Evolutionary conservation across 78 protist genomes (phyloP), one percentile per base, ranked within the genome.

Genomic region (Neovahlkampfia damariscottae): DNA sequence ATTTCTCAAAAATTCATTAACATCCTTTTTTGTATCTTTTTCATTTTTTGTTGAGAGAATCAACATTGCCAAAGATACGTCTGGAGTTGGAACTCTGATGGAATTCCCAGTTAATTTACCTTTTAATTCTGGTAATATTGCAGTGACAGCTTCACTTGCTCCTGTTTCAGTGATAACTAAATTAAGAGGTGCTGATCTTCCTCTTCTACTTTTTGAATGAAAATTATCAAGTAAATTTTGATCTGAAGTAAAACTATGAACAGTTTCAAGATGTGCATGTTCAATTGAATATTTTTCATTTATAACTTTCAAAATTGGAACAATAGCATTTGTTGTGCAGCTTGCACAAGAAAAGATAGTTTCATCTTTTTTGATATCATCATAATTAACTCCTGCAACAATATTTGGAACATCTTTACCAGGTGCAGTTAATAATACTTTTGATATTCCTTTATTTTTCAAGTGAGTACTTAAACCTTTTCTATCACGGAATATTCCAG

Each of bases 11-110:
- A n/a, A n/a, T n/a, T n/a, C n/a, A n/a, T n/a, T n/a, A n/a, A n/a
- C n/a, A n/a, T n/a, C n/a, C n/a, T n/a, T n/a, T n/a, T n/a, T n/a
- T n/a, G n/a, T n/a, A n/a, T n/a, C n/a, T n/a, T n/a, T n/a, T n/a
- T n/a, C n/a, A n/a, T n/a, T n/a, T n/a, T n/a, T n/a, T n/a, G n/a
- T n/a, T n/a, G n/a, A n/a, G n/a, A n/a, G n/a, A n/a, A n/a, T 69
- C 58, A 77, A 29, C 37, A 68, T 34, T 38, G 73, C 80, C 40
- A 77, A 5, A 31, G 80, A 77, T 7, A 77, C 80, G 72, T 77
- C 80, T 8, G 5, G 70, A 31, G 80, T 77, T 9, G 80, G 80
- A 8, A 72, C 78, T 3, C 80, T 70, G 78, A 77, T 68, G 40
- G 80, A 70, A 2, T 5, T 28, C 31, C 70, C 80, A 5, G 74